These are phyloP conservation scores for Bipolaris gigantea DNA, from an alignment of 2,329 filamentous ascomycete genomes.

Conservation along the genomic window DNA sequence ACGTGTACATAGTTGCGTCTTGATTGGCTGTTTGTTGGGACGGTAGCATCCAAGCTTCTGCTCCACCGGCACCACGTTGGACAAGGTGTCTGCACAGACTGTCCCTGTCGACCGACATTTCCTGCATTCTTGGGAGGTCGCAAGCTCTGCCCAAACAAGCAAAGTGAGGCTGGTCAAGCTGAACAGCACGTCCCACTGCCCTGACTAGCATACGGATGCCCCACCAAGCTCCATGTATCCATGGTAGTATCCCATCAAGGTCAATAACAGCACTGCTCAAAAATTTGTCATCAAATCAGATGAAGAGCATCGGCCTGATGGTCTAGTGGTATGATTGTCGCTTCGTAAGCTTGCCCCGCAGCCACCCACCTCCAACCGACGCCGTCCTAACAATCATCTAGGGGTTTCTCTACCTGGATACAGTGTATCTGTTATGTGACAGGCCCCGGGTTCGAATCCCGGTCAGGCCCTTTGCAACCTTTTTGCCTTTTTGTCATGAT, in stretches of 20 bases:
- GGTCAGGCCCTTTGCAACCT: conserved; percentile 29
- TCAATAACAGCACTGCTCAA: background rate
- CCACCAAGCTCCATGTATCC: too few relatives aligned
- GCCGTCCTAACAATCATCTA: background rate
- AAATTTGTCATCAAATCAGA: conserved; percentile 11
- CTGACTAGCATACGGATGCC: conserved; percentile 5
- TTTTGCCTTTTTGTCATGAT: background rate
- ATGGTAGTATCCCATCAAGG: too few relatives aligned
- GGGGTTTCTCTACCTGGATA: conserved; percentile 26
- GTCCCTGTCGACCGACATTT: background rate
- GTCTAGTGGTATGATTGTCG: conserved; percentile 42
- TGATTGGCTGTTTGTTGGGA: background rate
- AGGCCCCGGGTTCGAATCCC: conserved; percentile 46
- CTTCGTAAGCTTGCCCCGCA: conserved; percentile 22
- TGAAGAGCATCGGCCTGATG: conserved; percentile 26
- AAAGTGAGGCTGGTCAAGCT: conserved; percentile 10
- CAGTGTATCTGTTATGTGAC: conserved; percentile 35
- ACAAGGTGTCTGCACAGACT: background rate
- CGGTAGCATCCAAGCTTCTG: background rate
- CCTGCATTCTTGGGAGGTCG: conserved; percentile 3
- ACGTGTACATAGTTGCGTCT: background rate
- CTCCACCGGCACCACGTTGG: background rate
- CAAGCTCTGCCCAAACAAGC: conserved; percentile 18
- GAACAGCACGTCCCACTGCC: conserved; percentile 14
- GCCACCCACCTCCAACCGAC: background rate